These are phyloP conservation scores for Candida freyschussii DNA, from an alignment of 1,139 yeast species.

Conservation along the genomic window DNA sequence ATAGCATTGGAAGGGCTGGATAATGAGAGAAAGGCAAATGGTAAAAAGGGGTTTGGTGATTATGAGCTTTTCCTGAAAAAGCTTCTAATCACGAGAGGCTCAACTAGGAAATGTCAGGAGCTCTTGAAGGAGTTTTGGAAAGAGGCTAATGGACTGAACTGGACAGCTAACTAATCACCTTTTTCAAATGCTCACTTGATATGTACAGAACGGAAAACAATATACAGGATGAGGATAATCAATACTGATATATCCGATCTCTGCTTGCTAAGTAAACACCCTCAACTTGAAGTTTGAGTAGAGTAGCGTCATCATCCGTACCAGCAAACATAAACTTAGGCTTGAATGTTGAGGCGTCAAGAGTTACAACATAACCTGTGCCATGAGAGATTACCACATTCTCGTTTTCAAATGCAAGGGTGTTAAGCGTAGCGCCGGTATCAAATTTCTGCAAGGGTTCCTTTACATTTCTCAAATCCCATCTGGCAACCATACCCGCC, in stretches of 20 bases:
- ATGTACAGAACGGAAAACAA: too few species aligned
- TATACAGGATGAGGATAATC: conserved; percentile 1
- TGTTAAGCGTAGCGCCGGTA: conserved; percentile 5
- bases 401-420: neutral
- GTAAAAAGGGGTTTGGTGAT: conserved; percentile 20
- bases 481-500: conserved; percentile 39
- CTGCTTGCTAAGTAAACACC: conserved; percentile 1
- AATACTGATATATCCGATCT: conserved; percentile 6
- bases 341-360: neutral
- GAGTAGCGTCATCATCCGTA: conserved; percentile 3
- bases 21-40: conserved; percentile 24
- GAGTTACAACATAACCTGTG: conserved; percentile 4
- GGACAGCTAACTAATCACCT: too few species aligned
- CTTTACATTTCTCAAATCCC: conserved; percentile 32
- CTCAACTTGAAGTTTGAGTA: neutral
- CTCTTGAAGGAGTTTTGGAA: conserved; percentile 66
- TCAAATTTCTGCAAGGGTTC: conserved; percentile 15
- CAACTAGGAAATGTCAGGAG: conserved; percentile 46
- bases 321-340: conserved; percentile 3
- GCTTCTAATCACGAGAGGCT: conserved; percentile 60
- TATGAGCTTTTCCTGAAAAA: conserved; percentile 43
- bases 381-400: conserved; percentile 7
- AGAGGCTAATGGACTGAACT: conserved; percentile 31
- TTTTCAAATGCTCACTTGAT: conserved; percentile 3
- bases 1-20: conserved; percentile 31